Evolutionary conservation across 225 moss, liverwort and hornwort species (phyloP).

Genomic region (Sphagnum tenellum): DNA sequence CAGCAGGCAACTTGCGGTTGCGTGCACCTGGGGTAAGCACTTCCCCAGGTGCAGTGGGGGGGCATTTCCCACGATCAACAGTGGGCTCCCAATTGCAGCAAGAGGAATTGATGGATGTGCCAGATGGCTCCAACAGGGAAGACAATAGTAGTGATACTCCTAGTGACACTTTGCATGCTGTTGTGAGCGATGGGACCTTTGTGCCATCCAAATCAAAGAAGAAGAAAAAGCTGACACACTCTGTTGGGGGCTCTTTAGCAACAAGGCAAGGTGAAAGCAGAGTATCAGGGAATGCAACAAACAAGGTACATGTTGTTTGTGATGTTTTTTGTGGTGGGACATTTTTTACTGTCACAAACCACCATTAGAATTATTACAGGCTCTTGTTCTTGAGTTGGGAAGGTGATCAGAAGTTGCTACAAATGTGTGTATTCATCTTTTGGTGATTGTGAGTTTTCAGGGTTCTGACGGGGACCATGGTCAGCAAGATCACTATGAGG

Average conservation of each 20-base stretch:
- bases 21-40: conserved; percentile 33
- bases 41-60: conserved; percentile 34
- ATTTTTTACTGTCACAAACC: no score
- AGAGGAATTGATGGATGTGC: conserved; percentile 11
- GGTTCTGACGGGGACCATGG: conserved; percentile 15
- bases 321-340: background rate
- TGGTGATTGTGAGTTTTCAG: conserved; percentile 2
- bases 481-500: no score
- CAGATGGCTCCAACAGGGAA: conserved; percentile 17
- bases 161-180: conserved; percentile 27
- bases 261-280: conserved; percentile 31
- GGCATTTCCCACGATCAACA: conserved; percentile 12
- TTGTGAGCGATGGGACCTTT: conserved; percentile 19
- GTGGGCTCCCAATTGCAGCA: conserved; percentile 15
- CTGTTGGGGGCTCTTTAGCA: no score
- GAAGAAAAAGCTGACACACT: conserved; percentile 57
- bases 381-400: no score
- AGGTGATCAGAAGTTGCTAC: no score
- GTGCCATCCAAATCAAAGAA: conserved; percentile 38
- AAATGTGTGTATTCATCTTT: no score
- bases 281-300: conserved; percentile 7
- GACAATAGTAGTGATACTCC: conserved; percentile 11
- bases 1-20: conserved; percentile 30
- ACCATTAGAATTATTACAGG: no score
- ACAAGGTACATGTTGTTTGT: conserved; percentile 14